A percentile compares a stretch with the other conserved stretches of the same genome.
Conservation (phyloP, 352 stramenopile species). For the Hyaloperonospora brassicae region DNA sequence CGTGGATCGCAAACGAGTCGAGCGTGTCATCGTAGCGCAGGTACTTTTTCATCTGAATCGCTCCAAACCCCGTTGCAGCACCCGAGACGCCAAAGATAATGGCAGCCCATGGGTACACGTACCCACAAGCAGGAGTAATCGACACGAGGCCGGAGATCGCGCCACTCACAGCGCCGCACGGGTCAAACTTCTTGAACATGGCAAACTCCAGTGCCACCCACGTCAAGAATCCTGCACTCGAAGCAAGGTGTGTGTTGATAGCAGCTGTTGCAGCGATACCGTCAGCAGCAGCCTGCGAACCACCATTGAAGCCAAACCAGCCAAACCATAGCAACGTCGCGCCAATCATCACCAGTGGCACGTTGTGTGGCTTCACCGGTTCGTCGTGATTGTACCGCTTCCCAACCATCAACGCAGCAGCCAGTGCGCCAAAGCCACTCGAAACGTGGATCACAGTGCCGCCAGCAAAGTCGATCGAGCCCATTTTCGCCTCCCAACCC, state of each 20-base stretch:
- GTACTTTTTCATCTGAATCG: too few species aligned
- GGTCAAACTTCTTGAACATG: too few species aligned
- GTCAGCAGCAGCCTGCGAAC: constrained; percentile 51
- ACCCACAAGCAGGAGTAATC: too few species aligned
- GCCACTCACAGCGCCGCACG: too few species aligned
- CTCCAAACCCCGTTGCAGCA: too few species aligned
- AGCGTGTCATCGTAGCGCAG: too few species aligned
- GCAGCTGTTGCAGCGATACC: constrained; percentile 55
- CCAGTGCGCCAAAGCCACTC: constrained; percentile 67
- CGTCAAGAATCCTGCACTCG: constrained; percentile 36
- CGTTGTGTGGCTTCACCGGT: constrained; percentile 71
- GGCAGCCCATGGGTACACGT: too few species aligned
- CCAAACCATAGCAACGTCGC: constrained; percentile 72
- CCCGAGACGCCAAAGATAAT: too few species aligned
- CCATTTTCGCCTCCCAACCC: constrained; percentile 68
- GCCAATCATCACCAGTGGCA: constrained; percentile 80
- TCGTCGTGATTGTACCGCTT: constrained; percentile 69
- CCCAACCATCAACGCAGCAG: constrained; percentile 59
- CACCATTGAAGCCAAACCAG: constrained; percentile 84
- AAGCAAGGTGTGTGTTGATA: constrained; percentile 68
- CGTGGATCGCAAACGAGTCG: too few species aligned
- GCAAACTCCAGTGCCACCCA: too few species aligned
- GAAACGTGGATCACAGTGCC: constrained; percentile 82
- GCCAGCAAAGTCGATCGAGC: constrained; percentile 72
- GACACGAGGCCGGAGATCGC: too few species aligned